Conservation (phyloP, 2,329 filamentous ascomycete genomes). For the Cladosporium phlei region DNA sequence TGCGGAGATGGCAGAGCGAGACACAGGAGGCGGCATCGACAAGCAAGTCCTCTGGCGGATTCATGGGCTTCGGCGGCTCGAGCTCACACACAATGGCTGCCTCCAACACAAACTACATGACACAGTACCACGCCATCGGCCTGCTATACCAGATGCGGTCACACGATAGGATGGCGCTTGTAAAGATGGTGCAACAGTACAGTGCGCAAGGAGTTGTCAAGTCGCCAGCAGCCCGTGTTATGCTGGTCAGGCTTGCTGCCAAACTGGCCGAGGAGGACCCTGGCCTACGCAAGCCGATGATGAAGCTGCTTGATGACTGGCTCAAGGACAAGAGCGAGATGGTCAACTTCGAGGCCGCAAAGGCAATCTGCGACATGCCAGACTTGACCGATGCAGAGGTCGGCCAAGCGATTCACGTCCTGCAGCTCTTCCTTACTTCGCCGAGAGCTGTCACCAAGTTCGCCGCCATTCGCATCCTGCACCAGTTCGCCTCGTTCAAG, state of each 20-base stretch:
- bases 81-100: constrained; percentile 65
- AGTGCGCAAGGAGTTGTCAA: constrained; percentile 86
- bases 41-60: constrained; percentile 81
- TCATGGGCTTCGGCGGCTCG: constrained; percentile 87
- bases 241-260: constrained; percentile 87
- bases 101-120: constrained; percentile 88
- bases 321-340: constrained; percentile 97
- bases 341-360: constrained; percentile 98
- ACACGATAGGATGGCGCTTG: constrained; percentile 94
- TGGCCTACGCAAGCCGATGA: constrained; percentile 89
- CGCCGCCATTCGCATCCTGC: constrained; percentile 89
- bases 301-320: constrained; percentile 93
- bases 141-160: constrained; percentile 96
- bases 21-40: constrained; percentile 93
- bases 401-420: constrained; percentile 84
- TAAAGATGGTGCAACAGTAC: constrained; percentile 99
- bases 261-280: constrained; percentile 92
- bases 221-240: constrained; percentile 85
- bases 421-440: constrained; percentile 94
- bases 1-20: constrained; percentile 96
- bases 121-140: constrained; percentile 97
- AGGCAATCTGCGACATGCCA: constrained; percentile 92
- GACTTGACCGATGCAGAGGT: constrained; percentile 91
- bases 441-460: constrained; percentile 96
- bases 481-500: constrained; percentile 95